Base-by-base conservation (phyloP, 495 filamentous ascomycete species). In the Corynascus novoguineensis region DNA sequence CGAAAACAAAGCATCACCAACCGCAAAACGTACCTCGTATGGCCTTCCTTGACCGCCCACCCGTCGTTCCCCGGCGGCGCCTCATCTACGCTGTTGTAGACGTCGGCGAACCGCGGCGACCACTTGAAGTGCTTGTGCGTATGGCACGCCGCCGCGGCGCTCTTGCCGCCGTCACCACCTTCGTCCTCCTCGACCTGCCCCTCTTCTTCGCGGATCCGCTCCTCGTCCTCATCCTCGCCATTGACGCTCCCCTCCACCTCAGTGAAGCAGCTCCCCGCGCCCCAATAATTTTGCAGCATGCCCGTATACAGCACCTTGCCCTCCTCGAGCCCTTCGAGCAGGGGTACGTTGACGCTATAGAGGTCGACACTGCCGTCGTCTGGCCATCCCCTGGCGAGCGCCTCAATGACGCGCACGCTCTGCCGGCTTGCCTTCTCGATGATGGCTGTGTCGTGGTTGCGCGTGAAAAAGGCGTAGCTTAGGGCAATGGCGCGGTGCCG, bases 41-140 rank as follows among this genome's bases (percentile, higher is more conserved):
- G 86, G 40, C 89, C 87, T 68, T 92, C 84, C 69, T 87, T 87
- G 12, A 98, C 87, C 14, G 84, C 85, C 93, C 92, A 97, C 34
- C 93, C 93, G 77, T 98, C 93, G 70, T 92, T 95, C 22, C 93
- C 93, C 15, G 90, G 87, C 47, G 73, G 74, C 53, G 84, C 82
- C 55, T 88, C 82, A 60, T 93, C 86, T 25, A 96, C 90, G 50
- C 86, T 90, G 58, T 83, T 79, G 68, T 88, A 86, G 2, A 98
- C 88, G 74, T 96, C 91, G 19, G 80, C 74, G 69, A 96, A 93
- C 54, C 83, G 83, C 1, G 93, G 93, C 54, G 87, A 81, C 93
- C 93, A 98, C 71, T 89, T 89, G 75, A 97, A 98, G 69, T 95
- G 88, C 68, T 87, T 90, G 68, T 92, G 87, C 55, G 72, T 75